phyloP scores from a whole-genome alignment of 441 rosid species.

The Macaranga tanarius region DNA sequence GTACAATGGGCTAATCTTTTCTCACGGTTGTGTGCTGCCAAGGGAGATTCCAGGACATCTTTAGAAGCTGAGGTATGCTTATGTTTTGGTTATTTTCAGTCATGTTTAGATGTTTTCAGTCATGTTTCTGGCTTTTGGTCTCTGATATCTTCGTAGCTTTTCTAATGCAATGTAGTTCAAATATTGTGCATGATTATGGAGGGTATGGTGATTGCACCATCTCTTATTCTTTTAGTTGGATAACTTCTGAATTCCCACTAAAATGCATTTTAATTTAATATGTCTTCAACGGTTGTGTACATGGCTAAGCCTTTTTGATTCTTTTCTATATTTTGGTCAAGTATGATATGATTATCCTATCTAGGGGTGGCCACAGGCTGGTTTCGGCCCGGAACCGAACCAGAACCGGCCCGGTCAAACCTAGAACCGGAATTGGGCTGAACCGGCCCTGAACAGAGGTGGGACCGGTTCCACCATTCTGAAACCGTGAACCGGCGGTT shows the following conservation, averaged over 20 bases:
- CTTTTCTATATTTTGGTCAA: conserved; percentile 3
- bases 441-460: too few relatives aligned
- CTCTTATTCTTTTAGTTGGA: not conserved
- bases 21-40: conserved; percentile 70
- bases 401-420: too few relatives aligned
- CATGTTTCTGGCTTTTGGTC: conserved; percentile 5
- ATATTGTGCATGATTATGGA: not conserved
- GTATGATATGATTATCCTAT: not conserved
- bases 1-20: conserved; percentile 89
- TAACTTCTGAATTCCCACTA: not conserved
- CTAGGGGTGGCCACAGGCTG: too few relatives aligned
- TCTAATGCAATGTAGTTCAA: conserved; percentile 3
- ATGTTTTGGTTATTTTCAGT: conserved; percentile 3
- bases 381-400: too few relatives aligned
- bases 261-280: not conserved
- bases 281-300: not conserved
- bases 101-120: too few relatives aligned
- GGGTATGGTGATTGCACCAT: not conserved
- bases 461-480: too few relatives aligned
- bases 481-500: too few relatives aligned
- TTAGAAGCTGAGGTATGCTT: conserved; percentile 84
- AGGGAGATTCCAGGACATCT: conserved; percentile 88
- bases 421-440: too few relatives aligned
- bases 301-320: not conserved
- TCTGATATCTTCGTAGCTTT: not conserved